Conservation (phyloP, 1,284 basidiomycete genomes). For the Coniferiporia weirii region DNA sequence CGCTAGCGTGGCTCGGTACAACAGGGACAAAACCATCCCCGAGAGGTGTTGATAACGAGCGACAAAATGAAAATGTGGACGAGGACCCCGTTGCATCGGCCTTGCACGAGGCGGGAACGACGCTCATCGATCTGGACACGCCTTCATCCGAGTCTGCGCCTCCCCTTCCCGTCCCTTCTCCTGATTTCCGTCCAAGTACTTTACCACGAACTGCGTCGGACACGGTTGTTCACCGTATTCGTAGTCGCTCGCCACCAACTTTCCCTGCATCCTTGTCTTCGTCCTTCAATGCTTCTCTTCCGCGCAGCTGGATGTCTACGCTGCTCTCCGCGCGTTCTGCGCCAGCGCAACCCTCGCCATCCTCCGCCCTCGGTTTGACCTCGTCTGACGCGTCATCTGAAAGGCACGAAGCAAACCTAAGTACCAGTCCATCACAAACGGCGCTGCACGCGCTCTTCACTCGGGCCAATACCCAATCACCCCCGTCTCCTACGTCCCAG, state of each 20-base stretch:
- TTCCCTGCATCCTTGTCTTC: constrained; percentile 7
- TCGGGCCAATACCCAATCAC: background rate
- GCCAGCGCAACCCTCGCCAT: constrained; percentile 12
- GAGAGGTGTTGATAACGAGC: background rate
- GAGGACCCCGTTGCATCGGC: background rate
- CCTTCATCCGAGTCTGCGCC: background rate
- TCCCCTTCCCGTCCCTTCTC: background rate
- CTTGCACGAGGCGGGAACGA: constrained; percentile 5
- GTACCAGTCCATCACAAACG: constrained; percentile 12
- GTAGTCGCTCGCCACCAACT: constrained; percentile 6
- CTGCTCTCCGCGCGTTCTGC: constrained; percentile 17
- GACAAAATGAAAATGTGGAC: background rate
- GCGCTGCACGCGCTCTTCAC: constrained; percentile 13
- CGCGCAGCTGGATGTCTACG: constrained; percentile 23
- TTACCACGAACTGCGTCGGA: constrained; percentile 12
- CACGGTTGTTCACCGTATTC: constrained; percentile 6
- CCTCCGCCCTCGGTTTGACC: constrained; percentile 1
- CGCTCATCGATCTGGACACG: constrained; percentile 11
- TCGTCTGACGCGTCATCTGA: background rate
- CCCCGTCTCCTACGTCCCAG: background rate
- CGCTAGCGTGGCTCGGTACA: constrained; percentile 47
- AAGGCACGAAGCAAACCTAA: background rate
- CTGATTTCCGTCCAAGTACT: background rate
- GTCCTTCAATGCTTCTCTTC: constrained; percentile 9
- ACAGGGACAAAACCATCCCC: background rate